These are phyloP conservation scores for Trichoderma hamatum DNA, from an alignment of 2,329 filamentous ascomycete species.

Conservation along the genomic window DNA sequence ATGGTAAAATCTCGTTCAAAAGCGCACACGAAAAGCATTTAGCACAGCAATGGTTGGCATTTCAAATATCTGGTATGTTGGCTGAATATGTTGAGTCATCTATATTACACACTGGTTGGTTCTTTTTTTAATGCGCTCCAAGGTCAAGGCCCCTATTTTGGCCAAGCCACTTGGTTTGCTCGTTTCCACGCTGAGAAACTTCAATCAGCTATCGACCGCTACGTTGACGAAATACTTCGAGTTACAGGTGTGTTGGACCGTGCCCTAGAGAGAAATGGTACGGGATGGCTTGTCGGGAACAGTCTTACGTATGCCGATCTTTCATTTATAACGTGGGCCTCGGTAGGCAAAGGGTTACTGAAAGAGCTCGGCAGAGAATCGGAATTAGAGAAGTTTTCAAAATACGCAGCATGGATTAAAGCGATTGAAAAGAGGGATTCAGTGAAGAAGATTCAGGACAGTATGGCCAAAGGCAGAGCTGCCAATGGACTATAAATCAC, in stretches of 20 bases:
- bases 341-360: not conserved
- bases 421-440: not conserved
- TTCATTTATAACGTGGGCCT: not conserved
- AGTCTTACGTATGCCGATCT: not conserved
- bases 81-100: not conserved
- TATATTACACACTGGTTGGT: not conserved
- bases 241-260: not conserved
- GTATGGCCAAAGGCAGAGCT: not conserved
- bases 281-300: not conserved
- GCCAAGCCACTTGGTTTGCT: not conserved
- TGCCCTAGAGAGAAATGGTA: not conserved
- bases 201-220: not conserved
- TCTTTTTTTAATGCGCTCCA: not conserved
- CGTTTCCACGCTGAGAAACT: not conserved
- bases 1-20: not conserved
- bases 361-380: not conserved
- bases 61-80: not conserved
- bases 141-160: not conserved
- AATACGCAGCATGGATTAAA: not conserved
- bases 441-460: not conserved
- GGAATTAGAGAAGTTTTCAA: not conserved
- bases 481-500: not conserved
- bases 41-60: not conserved
- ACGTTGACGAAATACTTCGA: not conserved
- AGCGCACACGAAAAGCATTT: not conserved